A percentile compares a stretch with the other conserved stretches of the same genome.
These are phyloP conservation scores for Tolypocladium ophioglossoides DNA, from an alignment of 2,329 filamentous ascomycete genomes.

Conservation along the genomic window DNA sequence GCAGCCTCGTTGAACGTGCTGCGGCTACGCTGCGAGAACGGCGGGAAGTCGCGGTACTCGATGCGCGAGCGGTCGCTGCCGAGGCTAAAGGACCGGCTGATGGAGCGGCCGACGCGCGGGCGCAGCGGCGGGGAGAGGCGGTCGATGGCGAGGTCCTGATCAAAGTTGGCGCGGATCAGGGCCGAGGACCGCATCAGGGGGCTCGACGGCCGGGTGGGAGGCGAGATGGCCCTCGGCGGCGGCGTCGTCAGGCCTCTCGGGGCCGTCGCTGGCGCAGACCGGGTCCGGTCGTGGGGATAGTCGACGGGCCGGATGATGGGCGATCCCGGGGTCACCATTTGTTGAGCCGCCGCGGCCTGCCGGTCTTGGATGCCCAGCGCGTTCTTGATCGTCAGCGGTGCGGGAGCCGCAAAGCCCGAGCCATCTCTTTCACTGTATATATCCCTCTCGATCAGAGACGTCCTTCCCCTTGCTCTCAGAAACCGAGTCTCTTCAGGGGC, in stretches of 20 bases:
- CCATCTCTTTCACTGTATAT: background rate
- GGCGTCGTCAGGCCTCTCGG: constrained; percentile 9
- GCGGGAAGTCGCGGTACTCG: constrained; percentile 23
- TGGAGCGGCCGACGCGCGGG: constrained; percentile 16
- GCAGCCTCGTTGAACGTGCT: constrained; percentile 13
- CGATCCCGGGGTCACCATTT: constrained; percentile 15
- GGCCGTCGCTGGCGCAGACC: background rate
- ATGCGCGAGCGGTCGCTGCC: constrained; percentile 19
- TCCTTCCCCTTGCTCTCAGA: constrained; percentile 15
- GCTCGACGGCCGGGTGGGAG: constrained; percentile 17
- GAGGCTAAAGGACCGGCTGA: constrained; percentile 24
- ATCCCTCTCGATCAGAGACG: constrained; percentile 11
- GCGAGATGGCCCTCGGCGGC: constrained; percentile 14
- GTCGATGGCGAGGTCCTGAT: constrained; percentile 27
- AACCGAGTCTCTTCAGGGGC: constrained; percentile 19
- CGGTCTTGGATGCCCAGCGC: constrained; percentile 22
- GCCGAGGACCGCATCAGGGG: constrained; percentile 19
- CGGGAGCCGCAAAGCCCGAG: constrained; percentile 1
- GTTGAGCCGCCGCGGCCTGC: constrained; percentile 3
- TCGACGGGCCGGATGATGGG: constrained; percentile 21
- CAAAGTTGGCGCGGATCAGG: constrained; percentile 22
- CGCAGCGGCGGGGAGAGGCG: constrained; percentile 24
- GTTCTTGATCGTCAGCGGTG: constrained; percentile 14
- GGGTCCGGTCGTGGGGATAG: background rate
- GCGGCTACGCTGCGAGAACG: constrained; percentile 23